These are phyloP conservation scores for Pistacia vera DNA, from an alignment of 345 rosid genomes.

Conservation along the genomic window DNA sequence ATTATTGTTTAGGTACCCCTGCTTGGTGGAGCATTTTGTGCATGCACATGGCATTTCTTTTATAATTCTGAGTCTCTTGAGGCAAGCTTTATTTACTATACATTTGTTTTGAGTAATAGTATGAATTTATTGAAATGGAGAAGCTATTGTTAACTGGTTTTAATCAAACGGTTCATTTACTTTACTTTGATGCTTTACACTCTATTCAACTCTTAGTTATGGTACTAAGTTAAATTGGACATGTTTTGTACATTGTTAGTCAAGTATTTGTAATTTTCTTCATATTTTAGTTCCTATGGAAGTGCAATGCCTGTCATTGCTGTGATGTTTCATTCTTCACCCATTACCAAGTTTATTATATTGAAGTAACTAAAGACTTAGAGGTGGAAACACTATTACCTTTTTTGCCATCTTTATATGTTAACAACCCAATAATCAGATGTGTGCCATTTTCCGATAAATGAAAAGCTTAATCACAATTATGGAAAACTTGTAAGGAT, in stretches of 20 bases:
- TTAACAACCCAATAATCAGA: background rate
- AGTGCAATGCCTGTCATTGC: background rate
- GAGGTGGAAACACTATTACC: background rate
- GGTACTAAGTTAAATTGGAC: background rate
- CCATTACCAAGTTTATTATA: background rate
- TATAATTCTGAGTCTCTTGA: conserved; percentile 90
- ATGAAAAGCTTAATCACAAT: background rate
- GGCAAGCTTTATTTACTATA: conserved; percentile 41
- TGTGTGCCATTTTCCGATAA: background rate
- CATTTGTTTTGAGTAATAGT: background rate
- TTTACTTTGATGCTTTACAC: background rate
- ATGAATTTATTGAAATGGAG: conserved; percentile 2
- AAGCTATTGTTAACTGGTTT: background rate
- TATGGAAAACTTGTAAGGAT: background rate
- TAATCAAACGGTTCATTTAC: conserved; percentile 2
- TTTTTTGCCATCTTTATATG: background rate
- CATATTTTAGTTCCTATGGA: background rate
- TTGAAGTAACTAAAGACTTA: background rate
- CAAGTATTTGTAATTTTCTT: background rate
- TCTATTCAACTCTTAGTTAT: background rate
- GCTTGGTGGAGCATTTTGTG: conserved; percentile 99
- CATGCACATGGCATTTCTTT: conserved; percentile 97
- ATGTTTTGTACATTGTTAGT: background rate
- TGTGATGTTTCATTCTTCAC: background rate
- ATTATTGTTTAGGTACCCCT: conserved; percentile 65